Conservation (phyloP, 306 rosid genomes). For the Myrica gale region DNA sequence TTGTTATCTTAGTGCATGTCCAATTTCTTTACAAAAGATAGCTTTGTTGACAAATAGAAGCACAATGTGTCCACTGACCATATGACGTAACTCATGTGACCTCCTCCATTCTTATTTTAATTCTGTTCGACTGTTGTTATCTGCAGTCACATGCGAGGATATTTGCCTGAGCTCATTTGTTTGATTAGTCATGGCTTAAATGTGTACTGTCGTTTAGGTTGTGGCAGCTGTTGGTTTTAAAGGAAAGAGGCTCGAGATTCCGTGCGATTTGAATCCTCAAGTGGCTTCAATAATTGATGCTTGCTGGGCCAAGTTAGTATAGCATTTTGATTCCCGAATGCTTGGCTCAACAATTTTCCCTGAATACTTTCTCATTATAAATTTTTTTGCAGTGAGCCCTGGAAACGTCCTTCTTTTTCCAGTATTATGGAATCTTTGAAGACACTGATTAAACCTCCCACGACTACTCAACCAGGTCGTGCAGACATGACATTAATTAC, state of each 20-base stretch:
- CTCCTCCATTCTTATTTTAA: background rate
- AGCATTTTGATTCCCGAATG: conserved; percentile 9
- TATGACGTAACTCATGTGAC: background rate
- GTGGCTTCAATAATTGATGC: conserved; percentile 79
- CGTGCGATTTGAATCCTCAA: conserved; percentile 70
- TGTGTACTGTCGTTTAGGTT: conserved; percentile 51
- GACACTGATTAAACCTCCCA: conserved; percentile 69
- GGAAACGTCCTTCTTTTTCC: conserved; percentile 93
- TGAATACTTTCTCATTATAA: conserved; percentile 15
- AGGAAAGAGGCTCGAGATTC: conserved; percentile 86
- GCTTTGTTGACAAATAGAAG: background rate
- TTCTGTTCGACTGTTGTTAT: background rate
- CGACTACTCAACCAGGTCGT: conserved; percentile 60
- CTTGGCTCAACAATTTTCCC: conserved; percentile 4
- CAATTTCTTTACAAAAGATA: background rate
- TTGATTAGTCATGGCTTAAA: conserved; percentile 19
- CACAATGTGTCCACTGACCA: background rate
- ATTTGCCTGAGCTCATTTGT: conserved; percentile 20
- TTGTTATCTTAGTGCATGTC: background rate
- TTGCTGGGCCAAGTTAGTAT: conserved; percentile 96
- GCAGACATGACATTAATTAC: conserved; percentile 48
- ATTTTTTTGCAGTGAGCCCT: conserved; percentile 70
- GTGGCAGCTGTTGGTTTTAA: conserved; percentile 96
- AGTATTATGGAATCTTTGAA: conserved; percentile 86
- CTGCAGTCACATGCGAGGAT: conserved; percentile 9